Conservation (phyloP, 1,139 yeast genomes). For the Spathaspora sp. region DNA sequence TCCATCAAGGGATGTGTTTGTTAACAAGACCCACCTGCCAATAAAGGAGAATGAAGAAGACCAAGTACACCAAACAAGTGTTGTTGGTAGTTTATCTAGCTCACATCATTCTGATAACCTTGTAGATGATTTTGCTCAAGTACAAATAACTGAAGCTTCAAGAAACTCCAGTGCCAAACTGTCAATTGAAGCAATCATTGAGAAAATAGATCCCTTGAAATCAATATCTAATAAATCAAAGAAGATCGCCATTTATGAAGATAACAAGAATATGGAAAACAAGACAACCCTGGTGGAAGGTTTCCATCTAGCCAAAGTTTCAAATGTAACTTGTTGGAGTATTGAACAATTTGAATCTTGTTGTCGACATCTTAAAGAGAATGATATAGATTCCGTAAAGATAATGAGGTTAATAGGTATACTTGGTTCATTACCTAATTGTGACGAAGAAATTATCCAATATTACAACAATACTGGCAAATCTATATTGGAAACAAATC, state of each 20-base stretch:
- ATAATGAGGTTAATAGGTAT: slow-evolving; percentile 6
- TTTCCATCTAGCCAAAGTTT: not conserved
- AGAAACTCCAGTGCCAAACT: slow-evolving; percentile 5
- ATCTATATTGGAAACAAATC: slow-evolving; percentile 22
- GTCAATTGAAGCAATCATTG: slow-evolving; percentile 33
- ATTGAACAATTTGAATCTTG: slow-evolving; percentile 11
- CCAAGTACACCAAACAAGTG: not conserved
- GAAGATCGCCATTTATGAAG: slow-evolving; percentile 42
- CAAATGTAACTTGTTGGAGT: slow-evolving; percentile 22
- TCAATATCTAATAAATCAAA: slow-evolving; percentile 33
- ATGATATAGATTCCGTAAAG: slow-evolving; percentile 5
- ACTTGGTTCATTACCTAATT: slow-evolving; percentile 10
- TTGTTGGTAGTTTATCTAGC: not conserved
- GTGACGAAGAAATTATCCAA: slow-evolving; percentile 24
- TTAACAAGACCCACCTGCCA: slow-evolving; percentile 1
- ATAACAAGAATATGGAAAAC: slow-evolving; percentile 14
- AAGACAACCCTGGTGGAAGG: not conserved
- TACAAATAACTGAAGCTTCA: slow-evolving; percentile 22
- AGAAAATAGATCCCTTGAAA: slow-evolving; percentile 43
- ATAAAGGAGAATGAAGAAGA: not conserved
- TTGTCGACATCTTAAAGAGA: slow-evolving; percentile 10
- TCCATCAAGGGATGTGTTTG: slow-evolving; percentile 19
- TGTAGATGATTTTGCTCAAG: slow-evolving; percentile 40
- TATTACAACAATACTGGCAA: slow-evolving; percentile 28
- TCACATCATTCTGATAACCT: slow-evolving; percentile 13